Percentiles rank a stretch among this genome's conserved stretches.
Conservation (phyloP, 768 basidiomycete genomes). For the Tylopilus vinaceipallidus region DNA sequence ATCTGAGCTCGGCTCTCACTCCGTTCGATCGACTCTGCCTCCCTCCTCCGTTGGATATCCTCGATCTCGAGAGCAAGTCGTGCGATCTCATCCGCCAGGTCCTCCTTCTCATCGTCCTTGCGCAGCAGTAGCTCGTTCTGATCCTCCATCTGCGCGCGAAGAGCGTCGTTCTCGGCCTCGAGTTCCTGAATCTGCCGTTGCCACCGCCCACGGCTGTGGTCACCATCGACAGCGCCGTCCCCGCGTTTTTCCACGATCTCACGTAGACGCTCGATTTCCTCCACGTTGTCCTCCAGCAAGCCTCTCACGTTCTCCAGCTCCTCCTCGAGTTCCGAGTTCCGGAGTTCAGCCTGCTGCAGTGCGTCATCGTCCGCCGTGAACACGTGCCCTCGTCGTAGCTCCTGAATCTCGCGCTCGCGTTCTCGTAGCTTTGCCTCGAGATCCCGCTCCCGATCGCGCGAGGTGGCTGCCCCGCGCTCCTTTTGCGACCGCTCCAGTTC, state of each 20-base stretch:
- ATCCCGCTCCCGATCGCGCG: conserved; percentile 61
- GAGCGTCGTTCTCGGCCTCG: conserved; percentile 61
- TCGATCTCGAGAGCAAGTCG: conserved; percentile 65
- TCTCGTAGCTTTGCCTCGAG: conserved; percentile 76
- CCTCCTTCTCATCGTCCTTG: conserved; percentile 71
- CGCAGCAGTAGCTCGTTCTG: conserved; percentile 53
- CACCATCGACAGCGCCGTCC: conserved; percentile 40
- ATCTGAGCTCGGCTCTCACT: conserved; percentile 72
- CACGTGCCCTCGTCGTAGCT: conserved; percentile 53
- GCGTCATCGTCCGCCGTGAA: conserved; percentile 46
- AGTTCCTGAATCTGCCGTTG: conserved; percentile 54
- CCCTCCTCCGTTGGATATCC: conserved; percentile 55
- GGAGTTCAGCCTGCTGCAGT: conserved; percentile 54
- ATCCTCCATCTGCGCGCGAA: conserved; percentile 56
- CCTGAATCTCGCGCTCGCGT: conserved; percentile 64
- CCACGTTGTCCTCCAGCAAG: conserved; percentile 76
- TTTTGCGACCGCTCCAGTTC: conserved; percentile 73
- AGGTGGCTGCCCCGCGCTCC: conserved; percentile 37
- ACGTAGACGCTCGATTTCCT: conserved; percentile 74
- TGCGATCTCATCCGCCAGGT: conserved; percentile 64
- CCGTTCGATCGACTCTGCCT: conserved; percentile 65
- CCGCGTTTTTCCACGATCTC: conserved; percentile 63
- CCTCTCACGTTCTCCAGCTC: conserved; percentile 69
- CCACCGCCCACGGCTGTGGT: conserved; percentile 43
- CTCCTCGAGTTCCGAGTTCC: conserved; percentile 69